Conservation (phyloP, 202 grass and related monocot species). For the Carex arenaria region DNA sequence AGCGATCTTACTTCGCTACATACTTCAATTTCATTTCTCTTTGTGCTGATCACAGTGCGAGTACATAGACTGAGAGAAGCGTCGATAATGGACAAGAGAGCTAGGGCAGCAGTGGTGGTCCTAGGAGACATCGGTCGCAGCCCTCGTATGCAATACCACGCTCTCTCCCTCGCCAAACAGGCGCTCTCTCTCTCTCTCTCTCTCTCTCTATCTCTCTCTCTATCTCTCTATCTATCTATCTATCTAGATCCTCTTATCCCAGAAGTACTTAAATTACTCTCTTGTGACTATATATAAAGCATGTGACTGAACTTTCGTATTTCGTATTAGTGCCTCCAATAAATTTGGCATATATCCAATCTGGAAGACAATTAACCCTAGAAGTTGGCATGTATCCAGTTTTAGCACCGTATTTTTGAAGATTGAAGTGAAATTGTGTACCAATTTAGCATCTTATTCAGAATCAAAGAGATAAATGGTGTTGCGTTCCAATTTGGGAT, state of each 20-base stretch:
- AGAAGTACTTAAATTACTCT: background rate
- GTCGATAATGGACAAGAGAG: conserved; percentile 31
- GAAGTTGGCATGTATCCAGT: background rate
- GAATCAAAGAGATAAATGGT: background rate
- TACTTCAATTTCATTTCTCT: background rate
- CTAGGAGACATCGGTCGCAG: conserved; percentile 95
- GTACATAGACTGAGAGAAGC: background rate
- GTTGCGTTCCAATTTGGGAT: background rate
- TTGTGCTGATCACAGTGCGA: background rate
- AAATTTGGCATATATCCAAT: background rate
- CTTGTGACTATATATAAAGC: background rate
- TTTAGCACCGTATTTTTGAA: background rate
- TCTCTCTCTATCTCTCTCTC: background rate
- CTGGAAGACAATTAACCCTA: background rate
- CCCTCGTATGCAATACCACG: conserved; percentile 96
- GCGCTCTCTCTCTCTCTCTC: background rate
- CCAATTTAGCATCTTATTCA: background rate
- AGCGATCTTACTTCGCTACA: background rate
- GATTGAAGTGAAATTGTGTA: background rate
- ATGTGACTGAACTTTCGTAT: background rate
- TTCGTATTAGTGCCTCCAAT: background rate
- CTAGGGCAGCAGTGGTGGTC: conserved; percentile 65
- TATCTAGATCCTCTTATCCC: background rate
- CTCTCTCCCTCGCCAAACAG: conserved; percentile 85
- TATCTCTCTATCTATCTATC: background rate